These are phyloP conservation scores for Darksidea phi DNA, from an alignment of 495 filamentous ascomycete species.

Conservation along the genomic window DNA sequence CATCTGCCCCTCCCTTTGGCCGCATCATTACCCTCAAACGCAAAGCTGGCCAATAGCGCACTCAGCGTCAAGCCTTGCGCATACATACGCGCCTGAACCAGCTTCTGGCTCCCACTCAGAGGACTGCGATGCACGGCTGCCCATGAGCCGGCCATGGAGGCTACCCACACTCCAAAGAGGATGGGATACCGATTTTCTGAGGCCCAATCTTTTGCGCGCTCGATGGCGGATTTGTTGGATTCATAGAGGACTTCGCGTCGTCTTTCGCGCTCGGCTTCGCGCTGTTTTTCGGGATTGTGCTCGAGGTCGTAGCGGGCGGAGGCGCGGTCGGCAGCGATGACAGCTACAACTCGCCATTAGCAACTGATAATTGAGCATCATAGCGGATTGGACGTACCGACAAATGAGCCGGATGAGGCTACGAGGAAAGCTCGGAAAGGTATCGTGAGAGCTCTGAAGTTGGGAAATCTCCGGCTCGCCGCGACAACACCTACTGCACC, in stretches of 20 bases:
- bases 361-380: neutral
- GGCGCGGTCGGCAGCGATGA: slow-evolving; percentile 79
- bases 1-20: slow-evolving; percentile 71
- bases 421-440: slow-evolving; percentile 89
- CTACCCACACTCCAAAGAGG: slow-evolving; percentile 79
- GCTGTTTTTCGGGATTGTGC: slow-evolving; percentile 60
- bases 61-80: slow-evolving; percentile 93
- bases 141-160: slow-evolving; percentile 74
- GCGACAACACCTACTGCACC: slow-evolving; percentile 61
- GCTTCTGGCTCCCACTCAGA: slow-evolving; percentile 75
- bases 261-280: slow-evolving; percentile 64
- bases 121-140: slow-evolving; percentile 74
- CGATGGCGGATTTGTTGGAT: slow-evolving; percentile 54
- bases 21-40: slow-evolving; percentile 84
- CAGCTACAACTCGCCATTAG: slow-evolving; percentile 47
- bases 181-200: slow-evolving; percentile 86
- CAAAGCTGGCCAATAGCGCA: slow-evolving; percentile 82
- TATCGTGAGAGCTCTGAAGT: slow-evolving; percentile 74
- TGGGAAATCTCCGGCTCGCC: slow-evolving; percentile 63
- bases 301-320: slow-evolving; percentile 70
- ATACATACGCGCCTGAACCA: slow-evolving; percentile 96
- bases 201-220: slow-evolving; percentile 60
- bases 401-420: slow-evolving; percentile 78
- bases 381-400: slow-evolving; percentile 48
- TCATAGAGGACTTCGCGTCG: slow-evolving; percentile 52